Base-by-base conservation (phyloP, 352 stramenopile species). In the Pythium graminicola region DNA sequence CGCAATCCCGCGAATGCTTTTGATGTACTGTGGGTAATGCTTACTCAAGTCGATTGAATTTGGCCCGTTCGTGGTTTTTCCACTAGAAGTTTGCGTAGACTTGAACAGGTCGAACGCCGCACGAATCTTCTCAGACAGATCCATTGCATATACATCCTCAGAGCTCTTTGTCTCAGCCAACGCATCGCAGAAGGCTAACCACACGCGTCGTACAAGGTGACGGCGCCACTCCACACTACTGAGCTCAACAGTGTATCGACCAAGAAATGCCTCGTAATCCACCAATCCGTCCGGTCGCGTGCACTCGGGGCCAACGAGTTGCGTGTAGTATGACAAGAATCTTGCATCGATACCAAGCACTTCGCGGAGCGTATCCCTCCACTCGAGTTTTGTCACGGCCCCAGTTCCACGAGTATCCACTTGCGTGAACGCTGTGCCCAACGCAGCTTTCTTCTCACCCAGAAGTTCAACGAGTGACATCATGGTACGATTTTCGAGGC, bases 401-500 rank as follows among this genome's bases (percentile, higher is more conserved):
- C 76, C 81, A 24, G 63, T 70, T 5, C 54, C 53, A 1, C 54
- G 24, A 0, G 42, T 60, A 49, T 86, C 80, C 2, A 70, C 13
- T 14, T 73, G 67, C 4, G 51, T 73, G 42, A 89, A 89, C 32
- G 67, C 70, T 38, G 70, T 51, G 6, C 74, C 39, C 1, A 93
- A 44, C 16, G 65, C 57, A 23, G 67, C 75, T 49, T 87, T 86
- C 55, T 90, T 90, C 51, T 93, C 78, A 19, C 82, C 85, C 47
- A 93, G 81, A 3, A 93, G 61, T 38, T 93, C 79, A 10, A 82
- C 69, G 9, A 93, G 59, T 38, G 79, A 90, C 73, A 87, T 86
- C 36, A 93, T 54, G 13, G 82, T 93, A 32, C 76, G 64, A 22
- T 76, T 65, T 51, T 93, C 79, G 11, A 93, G 54, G 6, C 75